phyloP scores from a whole-genome alignment of 345 rosid genomes.

The Psidium friedrichsthalianum region DNA sequence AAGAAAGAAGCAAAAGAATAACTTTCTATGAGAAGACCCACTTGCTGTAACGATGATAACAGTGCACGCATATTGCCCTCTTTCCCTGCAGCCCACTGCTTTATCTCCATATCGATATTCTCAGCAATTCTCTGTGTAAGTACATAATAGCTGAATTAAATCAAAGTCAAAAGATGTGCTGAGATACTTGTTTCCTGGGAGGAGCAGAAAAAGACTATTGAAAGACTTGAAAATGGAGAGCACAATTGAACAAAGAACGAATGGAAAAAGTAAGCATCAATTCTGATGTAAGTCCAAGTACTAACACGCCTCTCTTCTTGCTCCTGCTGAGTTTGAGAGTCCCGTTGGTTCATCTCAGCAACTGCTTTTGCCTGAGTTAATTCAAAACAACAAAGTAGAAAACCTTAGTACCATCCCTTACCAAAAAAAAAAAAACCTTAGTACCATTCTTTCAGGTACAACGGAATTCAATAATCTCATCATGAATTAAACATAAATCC shows the following conservation, averaged over 20 bases:
- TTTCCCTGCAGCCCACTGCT: conserved; percentile 85
- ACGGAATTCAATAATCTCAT: background rate
- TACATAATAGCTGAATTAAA: conserved; percentile 6
- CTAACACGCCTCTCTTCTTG: conserved; percentile 92
- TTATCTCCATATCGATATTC: conserved; percentile 48
- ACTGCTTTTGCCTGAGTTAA: conserved; percentile 65
- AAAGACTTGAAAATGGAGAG: background rate
- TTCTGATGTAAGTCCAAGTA: background rate
- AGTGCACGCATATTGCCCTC: conserved; percentile 92
- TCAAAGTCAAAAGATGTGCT: background rate
- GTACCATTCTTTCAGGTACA: background rate
- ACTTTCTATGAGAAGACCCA: conserved; percentile 13
- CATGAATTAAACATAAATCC: background rate
- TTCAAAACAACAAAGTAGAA: background rate
- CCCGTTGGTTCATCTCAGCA: conserved; percentile 87
- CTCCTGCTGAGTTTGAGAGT: conserved; percentile 59
- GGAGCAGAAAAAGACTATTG: background rate
- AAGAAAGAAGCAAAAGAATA: background rate
- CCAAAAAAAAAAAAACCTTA: too few relatives aligned
- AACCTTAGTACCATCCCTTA: too few relatives aligned
- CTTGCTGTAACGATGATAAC: conserved; percentile 73
- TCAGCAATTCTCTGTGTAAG: conserved; percentile 72
- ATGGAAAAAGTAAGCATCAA: background rate
- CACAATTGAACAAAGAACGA: background rate
- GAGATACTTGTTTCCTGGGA: background rate